phyloP scores from a whole-genome alignment of 2,329 filamentous ascomycete genomes.

The Calonectria montana region DNA sequence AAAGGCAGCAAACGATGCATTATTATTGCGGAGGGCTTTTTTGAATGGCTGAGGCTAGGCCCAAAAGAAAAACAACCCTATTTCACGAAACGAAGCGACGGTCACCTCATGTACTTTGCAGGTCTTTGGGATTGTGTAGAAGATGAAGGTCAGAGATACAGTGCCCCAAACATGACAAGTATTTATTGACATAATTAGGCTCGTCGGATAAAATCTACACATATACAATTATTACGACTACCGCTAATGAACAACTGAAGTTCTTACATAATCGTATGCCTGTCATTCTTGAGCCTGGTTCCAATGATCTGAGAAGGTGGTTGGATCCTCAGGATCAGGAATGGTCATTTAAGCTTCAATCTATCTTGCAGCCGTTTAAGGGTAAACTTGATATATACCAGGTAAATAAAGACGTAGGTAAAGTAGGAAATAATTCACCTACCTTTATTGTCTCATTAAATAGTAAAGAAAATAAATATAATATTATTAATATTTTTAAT shows the following conservation, averaged over 20 bases:
- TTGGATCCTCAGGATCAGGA: slow-evolving; percentile 77
- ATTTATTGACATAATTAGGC: slow-evolving; percentile 19
- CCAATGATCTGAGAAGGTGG: slow-evolving; percentile 78
- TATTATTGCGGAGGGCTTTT: slow-evolving; percentile 91
- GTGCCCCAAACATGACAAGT: neutral
- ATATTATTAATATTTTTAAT: no score
- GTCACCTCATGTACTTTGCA: slow-evolving; percentile 86
- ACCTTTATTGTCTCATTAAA: slow-evolving; percentile 85
- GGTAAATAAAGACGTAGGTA: slow-evolving; percentile 90
- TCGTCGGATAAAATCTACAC: slow-evolving; percentile 79
- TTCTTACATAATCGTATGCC: slow-evolving; percentile 98
- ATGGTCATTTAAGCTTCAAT: slow-evolving; percentile 85
- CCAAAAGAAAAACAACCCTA: slow-evolving; percentile 85
- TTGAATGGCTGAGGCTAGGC: slow-evolving; percentile 89
- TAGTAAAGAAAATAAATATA: slow-evolving; percentile 76
- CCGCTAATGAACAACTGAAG: slow-evolving; percentile 82
- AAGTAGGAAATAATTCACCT: slow-evolving; percentile 91
- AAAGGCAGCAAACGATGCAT: slow-evolving; percentile 90
- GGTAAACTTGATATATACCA: slow-evolving; percentile 87
- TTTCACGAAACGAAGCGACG: slow-evolving; percentile 84
- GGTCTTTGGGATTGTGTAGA: slow-evolving; percentile 91
- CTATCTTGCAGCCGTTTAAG: slow-evolving; percentile 79
- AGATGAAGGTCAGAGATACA: slow-evolving; percentile 72
- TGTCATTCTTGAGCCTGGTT: slow-evolving; percentile 84
- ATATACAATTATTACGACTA: slow-evolving; percentile 94